Evolutionary conservation across 2,329 filamentous ascomycete species (phyloP), one percentile per base, ranked within the genome.

Genomic region (Calonectria hongkongensis): DNA sequence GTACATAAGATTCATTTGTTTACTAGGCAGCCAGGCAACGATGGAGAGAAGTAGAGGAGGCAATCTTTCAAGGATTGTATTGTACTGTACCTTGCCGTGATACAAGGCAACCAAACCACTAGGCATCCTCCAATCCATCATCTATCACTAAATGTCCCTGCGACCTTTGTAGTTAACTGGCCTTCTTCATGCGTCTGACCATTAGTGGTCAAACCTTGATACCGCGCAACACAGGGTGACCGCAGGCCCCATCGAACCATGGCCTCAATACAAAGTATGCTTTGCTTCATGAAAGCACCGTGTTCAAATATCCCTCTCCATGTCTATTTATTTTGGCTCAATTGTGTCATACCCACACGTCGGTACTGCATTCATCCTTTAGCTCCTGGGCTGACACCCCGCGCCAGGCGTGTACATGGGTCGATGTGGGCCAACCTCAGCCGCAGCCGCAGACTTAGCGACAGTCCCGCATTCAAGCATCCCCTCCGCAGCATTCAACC

Each of bases 371-470:
- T 63, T 63, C 36, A 47, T 63, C 58, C 33, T 28, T 12, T 43
- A 51, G 63, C 33, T 41, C 28, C 28, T 41, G 30, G 28, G 63
- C 63, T 50, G 45, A 50, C 45, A 13, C 47, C 63, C 63, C 45
- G 25, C 54, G n/a, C 51, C 30, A 41, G 25, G 25, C 36, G 56
- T 48, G 50, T 60, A 16, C 54, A 60, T 41, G 36, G 16, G 65
- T 30, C 51, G 12, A 47, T 39, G 66, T 68, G 51, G 66, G 54
- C 30, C 63, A 50, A 50, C 15, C 50, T 72, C 68, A 75, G 73
- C 74, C 73, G 72, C 74, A 76, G 21, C 68, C 69, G 74, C 25
- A 66, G 39, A 27, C 51, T 25, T 21, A 39, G 30, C 50, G 39
- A 58, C 45, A 43, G 48, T 43, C n/a, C 27, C 50, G 21, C 48